Percentiles rank a stretch among this genome's conserved stretches.
Conservation (phyloP, 2,329 filamentous ascomycete species). For the Fusarium temperatum region DNA sequence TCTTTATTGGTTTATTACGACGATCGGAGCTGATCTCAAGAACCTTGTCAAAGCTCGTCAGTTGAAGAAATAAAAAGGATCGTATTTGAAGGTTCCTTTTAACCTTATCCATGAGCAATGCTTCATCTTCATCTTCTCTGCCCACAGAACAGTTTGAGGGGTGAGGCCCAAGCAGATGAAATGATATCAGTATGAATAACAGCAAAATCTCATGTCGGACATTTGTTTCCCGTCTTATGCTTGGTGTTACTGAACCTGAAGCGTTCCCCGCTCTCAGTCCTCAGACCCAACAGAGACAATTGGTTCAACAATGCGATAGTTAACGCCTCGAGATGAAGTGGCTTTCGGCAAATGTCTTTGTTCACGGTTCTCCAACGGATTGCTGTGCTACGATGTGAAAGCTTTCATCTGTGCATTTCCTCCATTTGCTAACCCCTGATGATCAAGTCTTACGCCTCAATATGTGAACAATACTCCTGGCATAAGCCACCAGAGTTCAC, state of each 20-base stretch:
- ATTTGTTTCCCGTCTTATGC: background rate
- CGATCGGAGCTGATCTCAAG: background rate
- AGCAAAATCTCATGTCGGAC: background rate
- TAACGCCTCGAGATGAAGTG: conserved; percentile 15
- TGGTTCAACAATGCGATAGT: conserved; percentile 1
- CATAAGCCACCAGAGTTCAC: conserved; percentile 9
- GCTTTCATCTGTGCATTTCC: background rate
- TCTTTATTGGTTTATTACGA: conserved; percentile 10
- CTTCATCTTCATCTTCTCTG: background rate
- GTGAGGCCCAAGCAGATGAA: background rate
- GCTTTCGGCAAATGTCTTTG: conserved; percentile 7
- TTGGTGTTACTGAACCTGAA: background rate
- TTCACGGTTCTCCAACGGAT: conserved; percentile 21
- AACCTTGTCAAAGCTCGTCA: background rate
- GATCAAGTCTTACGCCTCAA: background rate
- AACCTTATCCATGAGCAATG: background rate
- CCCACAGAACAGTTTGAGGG: background rate
- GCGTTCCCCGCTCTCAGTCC: background rate
- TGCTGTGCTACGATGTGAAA: conserved; percentile 4
- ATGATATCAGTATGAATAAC: background rate
- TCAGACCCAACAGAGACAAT: background rate
- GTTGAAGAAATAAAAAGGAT: background rate
- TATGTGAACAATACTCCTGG: background rate
- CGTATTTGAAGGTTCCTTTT: background rate
- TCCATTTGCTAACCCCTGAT: background rate